These are phyloP conservation scores for Cordyceps fumosorosea DNA, from an alignment of 2,329 filamentous ascomycete species.

Conservation along the genomic window DNA sequence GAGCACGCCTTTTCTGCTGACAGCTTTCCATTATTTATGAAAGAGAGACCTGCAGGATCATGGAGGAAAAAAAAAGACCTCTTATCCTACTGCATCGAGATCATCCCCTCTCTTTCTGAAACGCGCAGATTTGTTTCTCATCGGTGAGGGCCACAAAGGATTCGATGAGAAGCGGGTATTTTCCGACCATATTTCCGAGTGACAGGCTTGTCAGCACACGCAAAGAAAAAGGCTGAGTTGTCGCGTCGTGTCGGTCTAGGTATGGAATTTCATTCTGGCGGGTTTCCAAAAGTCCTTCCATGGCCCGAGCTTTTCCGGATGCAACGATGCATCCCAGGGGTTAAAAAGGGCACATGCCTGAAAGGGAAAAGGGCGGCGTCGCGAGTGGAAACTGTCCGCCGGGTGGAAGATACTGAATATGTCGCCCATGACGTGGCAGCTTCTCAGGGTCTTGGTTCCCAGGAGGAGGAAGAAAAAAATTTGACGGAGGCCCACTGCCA, in stretches of 20 bases:
- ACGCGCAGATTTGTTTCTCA: neutral
- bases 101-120: neutral
- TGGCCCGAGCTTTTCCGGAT: conserved; percentile 10
- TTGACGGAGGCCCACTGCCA: neutral
- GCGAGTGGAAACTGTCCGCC: neutral
- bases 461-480: neutral
- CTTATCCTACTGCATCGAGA: neutral
- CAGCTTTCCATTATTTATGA: neutral
- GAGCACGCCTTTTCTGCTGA: neutral
- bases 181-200: neutral
- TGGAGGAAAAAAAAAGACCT: too few relatives aligned
- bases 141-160: neutral
- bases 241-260: neutral
- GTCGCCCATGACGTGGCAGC: conserved; percentile 5
- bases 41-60: neutral
- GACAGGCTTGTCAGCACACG: neutral
- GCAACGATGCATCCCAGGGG: conserved; percentile 1
- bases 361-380: neutral
- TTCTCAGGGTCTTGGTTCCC: neutral
- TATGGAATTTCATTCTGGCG: neutral
- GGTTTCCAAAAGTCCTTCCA: conserved; percentile 7
- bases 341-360: neutral
- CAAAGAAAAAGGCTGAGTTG: neutral
- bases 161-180: neutral
- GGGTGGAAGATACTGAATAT: neutral